A percentile compares a stretch with the other conserved stretches of the same genome.
phyloP scores from a whole-genome alignment of 139 green algal species.

The Chlorella sorokiniana region DNA sequence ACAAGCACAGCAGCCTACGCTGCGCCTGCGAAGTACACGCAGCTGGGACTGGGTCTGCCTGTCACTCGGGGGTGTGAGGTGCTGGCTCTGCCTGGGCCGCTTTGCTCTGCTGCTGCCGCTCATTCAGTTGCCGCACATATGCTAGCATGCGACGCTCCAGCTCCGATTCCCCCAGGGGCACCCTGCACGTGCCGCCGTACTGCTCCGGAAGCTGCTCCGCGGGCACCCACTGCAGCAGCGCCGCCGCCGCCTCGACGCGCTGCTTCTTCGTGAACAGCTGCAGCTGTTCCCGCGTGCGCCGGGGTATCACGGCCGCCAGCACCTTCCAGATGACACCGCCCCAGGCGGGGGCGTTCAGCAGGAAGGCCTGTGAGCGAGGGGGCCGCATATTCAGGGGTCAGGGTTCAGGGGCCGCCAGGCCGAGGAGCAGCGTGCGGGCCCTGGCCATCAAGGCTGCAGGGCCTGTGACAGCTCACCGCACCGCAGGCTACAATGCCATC shows the following conservation, averaged over 20 bases:
- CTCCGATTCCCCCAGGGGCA: constrained; percentile 11
- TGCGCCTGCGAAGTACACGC: too few species aligned
- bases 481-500: too few species aligned
- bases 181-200: constrained; percentile 19
- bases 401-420: too few species aligned
- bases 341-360: constrained; percentile 25
- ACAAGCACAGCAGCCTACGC: too few species aligned
- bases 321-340: constrained; percentile 20
- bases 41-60: not conserved
- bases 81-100: not conserved
- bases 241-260: not conserved
- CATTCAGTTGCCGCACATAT: constrained; percentile 8
- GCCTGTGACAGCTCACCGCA: too few species aligned
- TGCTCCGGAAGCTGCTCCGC: constrained; percentile 26
- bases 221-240: constrained; percentile 24
- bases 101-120: constrained; percentile 1
- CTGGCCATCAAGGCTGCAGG: too few species aligned
- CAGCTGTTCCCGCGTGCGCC: constrained; percentile 11
- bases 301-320: constrained; percentile 16
- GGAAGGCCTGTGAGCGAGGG: not conserved
- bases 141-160: not conserved
- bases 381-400: too few species aligned
- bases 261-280: constrained; percentile 27
- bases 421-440: too few species aligned
- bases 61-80: too few species aligned